Percentiles rank a stretch among this genome's conserved stretches.
These are phyloP conservation scores for Tilletia caries DNA, from an alignment of 1,284 basidiomycete species.

Conservation along the genomic window DNA sequence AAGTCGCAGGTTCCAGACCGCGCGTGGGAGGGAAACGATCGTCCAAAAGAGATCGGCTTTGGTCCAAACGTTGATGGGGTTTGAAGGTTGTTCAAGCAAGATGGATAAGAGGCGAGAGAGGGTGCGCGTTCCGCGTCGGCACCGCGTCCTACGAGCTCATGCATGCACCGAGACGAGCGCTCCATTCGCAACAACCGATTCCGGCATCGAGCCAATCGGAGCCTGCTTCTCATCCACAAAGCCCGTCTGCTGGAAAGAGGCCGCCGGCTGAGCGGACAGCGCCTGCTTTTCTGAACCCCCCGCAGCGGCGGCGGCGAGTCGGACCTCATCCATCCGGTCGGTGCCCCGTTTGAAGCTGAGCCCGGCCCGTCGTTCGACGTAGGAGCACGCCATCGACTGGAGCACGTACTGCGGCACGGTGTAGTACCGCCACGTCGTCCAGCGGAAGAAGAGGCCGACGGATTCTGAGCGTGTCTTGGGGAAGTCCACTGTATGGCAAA, in stretches of 20 bases:
- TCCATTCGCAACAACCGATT: too few species aligned
- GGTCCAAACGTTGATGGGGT: too few species aligned
- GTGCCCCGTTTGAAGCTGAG: slow-evolving; percentile 24
- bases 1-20: neutral
- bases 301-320: neutral
- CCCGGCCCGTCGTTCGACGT: slow-evolving; percentile 42
- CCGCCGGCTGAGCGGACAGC: too few species aligned
- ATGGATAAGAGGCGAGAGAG: neutral
- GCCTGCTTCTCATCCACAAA: too few species aligned
- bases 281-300: too few species aligned
- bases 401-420: slow-evolving; percentile 38
- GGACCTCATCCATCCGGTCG: neutral
- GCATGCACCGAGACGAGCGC: neutral
- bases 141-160: neutral
- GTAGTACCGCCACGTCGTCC: slow-evolving; percentile 44
- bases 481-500: slow-evolving; percentile 27
- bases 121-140: too few species aligned
- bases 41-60: too few species aligned
- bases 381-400: slow-evolving; percentile 35
- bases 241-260: too few species aligned
- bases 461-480: slow-evolving; percentile 32
- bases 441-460: slow-evolving; percentile 47
- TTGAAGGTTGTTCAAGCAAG: neutral
- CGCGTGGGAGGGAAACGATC: too few species aligned
- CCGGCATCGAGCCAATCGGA: too few species aligned